Evolutionary conservation across 768 basidiomycete species (phyloP).

Genomic region (Tylopilus balloui): DNA sequence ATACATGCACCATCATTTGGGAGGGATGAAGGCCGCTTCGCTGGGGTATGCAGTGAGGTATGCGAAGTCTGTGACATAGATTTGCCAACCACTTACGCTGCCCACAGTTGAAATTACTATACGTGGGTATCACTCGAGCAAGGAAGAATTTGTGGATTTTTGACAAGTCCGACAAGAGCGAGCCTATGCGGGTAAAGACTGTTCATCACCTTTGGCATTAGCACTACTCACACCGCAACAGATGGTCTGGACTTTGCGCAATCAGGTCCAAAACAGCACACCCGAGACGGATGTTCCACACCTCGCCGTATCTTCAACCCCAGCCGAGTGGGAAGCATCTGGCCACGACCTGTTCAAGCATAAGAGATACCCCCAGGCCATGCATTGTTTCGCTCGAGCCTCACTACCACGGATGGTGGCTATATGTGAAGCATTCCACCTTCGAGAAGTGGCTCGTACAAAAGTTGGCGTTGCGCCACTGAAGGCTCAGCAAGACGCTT

Average conservation of each 20-base stretch:
- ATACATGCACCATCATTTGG: conserved; percentile 42
- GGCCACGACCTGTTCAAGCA: conserved; percentile 38
- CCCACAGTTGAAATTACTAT: conserved; percentile 57
- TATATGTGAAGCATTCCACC: conserved; percentile 45
- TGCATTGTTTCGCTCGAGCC: conserved; percentile 51
- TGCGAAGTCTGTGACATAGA: neutral
- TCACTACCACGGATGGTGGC: conserved; percentile 24
- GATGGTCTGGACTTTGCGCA: conserved; percentile 47
- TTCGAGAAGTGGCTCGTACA: conserved; percentile 47
- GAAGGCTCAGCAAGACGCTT: conserved; percentile 34
- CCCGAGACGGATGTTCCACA: conserved; percentile 47
- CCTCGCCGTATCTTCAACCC: conserved; percentile 51
- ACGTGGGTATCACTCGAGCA: conserved; percentile 69
- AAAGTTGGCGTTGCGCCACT: conserved; percentile 23
- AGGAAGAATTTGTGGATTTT: conserved; percentile 68
- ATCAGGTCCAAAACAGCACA: conserved; percentile 45
- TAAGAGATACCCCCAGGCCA: conserved; percentile 46
- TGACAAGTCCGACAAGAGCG: conserved; percentile 52
- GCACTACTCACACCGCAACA: conserved; percentile 18
- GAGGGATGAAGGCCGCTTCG: conserved; percentile 43
- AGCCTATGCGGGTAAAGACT: conserved; percentile 49
- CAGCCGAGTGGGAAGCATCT: conserved; percentile 42
- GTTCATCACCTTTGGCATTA: neutral
- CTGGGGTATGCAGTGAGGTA: conserved; percentile 57
- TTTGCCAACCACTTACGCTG: neutral